Base-by-base conservation (phyloP, 2,329 filamentous ascomycete species). In the Fonsecaea nubica region DNA sequence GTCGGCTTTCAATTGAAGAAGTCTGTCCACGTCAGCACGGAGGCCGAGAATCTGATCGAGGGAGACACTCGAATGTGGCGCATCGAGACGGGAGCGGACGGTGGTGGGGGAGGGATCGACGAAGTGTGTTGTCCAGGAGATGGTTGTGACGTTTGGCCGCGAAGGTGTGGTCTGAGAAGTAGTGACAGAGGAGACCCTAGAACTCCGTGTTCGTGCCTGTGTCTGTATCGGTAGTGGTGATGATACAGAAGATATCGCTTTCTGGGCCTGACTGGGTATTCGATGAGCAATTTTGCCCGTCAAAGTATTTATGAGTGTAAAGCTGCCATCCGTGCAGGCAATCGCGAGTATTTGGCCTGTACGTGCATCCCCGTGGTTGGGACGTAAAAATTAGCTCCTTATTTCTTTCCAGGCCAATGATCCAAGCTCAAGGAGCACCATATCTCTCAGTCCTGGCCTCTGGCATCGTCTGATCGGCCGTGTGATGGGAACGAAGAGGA, bases 281-380 rank as follows among this genome's bases (percentile, higher is more conserved):
- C 72, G 72, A 76, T 95, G 90, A 21, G 93, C 88, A 12, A 90
- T 87, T 78, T 94, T 96, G 77, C 89, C 91, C 72, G 88, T 93
- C 76, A 95, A 92, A 25, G 92, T 80, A 67, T 90, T 91, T 76
- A 94, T 86, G 40, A 96, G 80, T 65, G 92, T 88, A 21, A 95
- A 87, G 6, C 86, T 86, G 33, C 91, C 91, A 80, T 96, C 92
- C 72, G 87, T 92, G 88, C 92, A 96, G 54, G 89, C 92, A 13
- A 95, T 87, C 13, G 92, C 92, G 62, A 97, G 84, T 50, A 92
- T 88, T 69, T 92, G 90, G 8, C 90, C 89, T 90, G 64, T 25
- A 25, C 45, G 9, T 50, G 5, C 30, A 30, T 21, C 7, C 45
- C n/a, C 45, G 45, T 1, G 2, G 18, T 50, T 4, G 45, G 9